phyloP scores from a whole-genome alignment of 139 green algal species.

The Edaphochlamys debaryana region DNA sequence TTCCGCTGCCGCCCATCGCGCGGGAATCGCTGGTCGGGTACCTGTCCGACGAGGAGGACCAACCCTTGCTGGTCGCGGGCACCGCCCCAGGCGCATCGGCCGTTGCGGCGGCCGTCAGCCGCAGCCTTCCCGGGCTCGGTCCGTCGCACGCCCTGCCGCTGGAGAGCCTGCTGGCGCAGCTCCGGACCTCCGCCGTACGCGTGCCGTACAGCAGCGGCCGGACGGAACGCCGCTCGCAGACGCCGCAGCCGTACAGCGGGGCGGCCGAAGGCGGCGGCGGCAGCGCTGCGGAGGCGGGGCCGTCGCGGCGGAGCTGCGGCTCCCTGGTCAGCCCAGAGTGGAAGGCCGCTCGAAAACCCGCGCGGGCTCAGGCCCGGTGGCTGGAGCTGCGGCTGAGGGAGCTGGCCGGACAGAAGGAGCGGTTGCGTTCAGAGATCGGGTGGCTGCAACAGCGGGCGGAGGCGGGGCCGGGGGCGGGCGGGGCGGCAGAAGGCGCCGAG shows the following conservation, averaged over 20 bases:
- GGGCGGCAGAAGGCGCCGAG: background rate
- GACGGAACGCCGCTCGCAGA: no score
- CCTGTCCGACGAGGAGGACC: slow-evolving; percentile 40
- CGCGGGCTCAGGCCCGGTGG: slow-evolving; percentile 58
- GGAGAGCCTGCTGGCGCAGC: slow-evolving; percentile 35
- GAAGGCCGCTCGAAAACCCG: slow-evolving; percentile 32
- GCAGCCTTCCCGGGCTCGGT: background rate
- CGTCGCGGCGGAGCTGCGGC: no score
- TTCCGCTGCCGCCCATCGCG: slow-evolving; percentile 38
- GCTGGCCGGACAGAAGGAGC: slow-evolving; percentile 40
- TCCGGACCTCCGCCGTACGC: slow-evolving; percentile 2
- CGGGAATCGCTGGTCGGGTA: slow-evolving; percentile 40
- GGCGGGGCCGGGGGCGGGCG: background rate
- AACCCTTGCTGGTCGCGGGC: background rate
- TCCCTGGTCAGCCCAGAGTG: slow-evolving; percentile 38
- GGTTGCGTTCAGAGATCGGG: slow-evolving; percentile 25
- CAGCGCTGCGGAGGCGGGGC: no score
- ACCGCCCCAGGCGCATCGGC: slow-evolving; percentile 6
- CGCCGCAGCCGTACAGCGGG: slow-evolving; percentile 15
- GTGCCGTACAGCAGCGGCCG: slow-evolving; percentile 25
- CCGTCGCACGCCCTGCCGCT: background rate
- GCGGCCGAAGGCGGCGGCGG: background rate
- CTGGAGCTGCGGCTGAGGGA: slow-evolving; percentile 62
- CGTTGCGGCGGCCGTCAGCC: slow-evolving; percentile 8
- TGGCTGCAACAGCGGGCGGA: slow-evolving; percentile 8